Percentiles rank a stretch among this genome's conserved stretches.
phyloP scores from a whole-genome alignment of 345 rosid genomes.

The Citrus glauca region DNA sequence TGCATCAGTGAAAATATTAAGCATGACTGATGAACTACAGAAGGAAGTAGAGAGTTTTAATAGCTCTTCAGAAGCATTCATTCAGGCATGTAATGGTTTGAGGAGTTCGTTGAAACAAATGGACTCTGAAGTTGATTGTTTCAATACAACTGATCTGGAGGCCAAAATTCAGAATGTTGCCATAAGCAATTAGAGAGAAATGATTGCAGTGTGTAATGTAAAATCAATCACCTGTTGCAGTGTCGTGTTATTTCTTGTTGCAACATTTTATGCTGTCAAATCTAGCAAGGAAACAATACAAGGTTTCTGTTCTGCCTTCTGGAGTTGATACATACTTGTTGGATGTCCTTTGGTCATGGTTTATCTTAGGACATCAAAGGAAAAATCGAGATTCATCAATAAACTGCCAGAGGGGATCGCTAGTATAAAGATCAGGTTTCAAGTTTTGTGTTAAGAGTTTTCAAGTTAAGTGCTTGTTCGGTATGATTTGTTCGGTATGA shows the following conservation, averaged over 20 bases:
- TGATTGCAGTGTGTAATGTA: background rate
- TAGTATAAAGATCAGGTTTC: too few species aligned
- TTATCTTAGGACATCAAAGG: too few species aligned
- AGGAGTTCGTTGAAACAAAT: slow-evolving; percentile 42
- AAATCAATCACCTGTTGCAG: background rate
- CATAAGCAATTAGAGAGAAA: slow-evolving; percentile 28
- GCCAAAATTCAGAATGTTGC: slow-evolving; percentile 47
- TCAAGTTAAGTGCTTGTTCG: too few species aligned
- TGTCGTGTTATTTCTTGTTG: background rate
- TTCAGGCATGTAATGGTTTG: slow-evolving; percentile 45
- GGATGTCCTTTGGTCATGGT: background rate
- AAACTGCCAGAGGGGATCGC: too few species aligned
- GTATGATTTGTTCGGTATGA: too few species aligned
- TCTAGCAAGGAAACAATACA: background rate
- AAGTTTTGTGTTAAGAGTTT: too few species aligned
- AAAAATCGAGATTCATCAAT: too few species aligned
- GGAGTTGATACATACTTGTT: background rate
- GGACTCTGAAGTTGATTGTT: slow-evolving; percentile 35
- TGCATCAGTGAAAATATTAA: slow-evolving; percentile 37
- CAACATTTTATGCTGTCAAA: background rate
- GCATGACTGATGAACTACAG: slow-evolving; percentile 29
- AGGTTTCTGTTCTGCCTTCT: background rate
- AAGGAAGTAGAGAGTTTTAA: slow-evolving; percentile 41
- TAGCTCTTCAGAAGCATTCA: slow-evolving; percentile 42
- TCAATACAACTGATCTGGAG: slow-evolving; percentile 29